Evolutionary conservation across 2,329 filamentous ascomycete genomes (phyloP).

Genomic region (Neocatenulostroma microsporum): DNA sequence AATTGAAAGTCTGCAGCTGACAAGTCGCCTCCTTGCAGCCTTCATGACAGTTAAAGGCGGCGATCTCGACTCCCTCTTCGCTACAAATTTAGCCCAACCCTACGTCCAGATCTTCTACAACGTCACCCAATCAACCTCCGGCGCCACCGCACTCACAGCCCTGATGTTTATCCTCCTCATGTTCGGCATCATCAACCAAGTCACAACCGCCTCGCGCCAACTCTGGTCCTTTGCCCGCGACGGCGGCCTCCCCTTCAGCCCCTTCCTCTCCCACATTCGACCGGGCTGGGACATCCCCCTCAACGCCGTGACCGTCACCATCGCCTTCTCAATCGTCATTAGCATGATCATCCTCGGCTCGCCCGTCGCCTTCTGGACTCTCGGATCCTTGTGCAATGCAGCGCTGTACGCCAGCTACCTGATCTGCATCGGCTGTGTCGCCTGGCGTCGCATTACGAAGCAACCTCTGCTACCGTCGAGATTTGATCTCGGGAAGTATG

Average conservation of each 20-base stretch:
- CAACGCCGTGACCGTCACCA: constrained; percentile 17
- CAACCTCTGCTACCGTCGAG: constrained; percentile 29
- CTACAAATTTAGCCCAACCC: constrained; percentile 9
- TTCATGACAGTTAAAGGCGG: background rate
- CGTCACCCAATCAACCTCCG: constrained; percentile 26
- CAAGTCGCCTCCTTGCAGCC: background rate
- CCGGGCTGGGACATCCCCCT: constrained; percentile 16
- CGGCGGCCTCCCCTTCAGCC: constrained; percentile 12
- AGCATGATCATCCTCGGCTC: constrained; percentile 31
- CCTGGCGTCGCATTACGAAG: constrained; percentile 28
- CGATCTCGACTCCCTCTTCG: background rate
- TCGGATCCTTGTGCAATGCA: constrained; percentile 32
- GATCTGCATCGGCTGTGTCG: constrained; percentile 28
- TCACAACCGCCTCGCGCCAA: constrained; percentile 33
- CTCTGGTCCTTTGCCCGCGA: constrained; percentile 34
- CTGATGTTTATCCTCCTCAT: constrained; percentile 29
- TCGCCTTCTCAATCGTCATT: constrained; percentile 18
- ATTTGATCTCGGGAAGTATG: constrained; percentile 33
- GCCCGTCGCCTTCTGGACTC: constrained; percentile 36
- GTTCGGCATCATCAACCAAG: constrained; percentile 26
- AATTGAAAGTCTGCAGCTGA: background rate
- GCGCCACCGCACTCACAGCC: constrained; percentile 25
- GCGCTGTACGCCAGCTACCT: constrained; percentile 35
- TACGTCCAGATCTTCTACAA: constrained; percentile 30
- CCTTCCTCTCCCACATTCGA: constrained; percentile 6